Base-by-base conservation (phyloP, 1,139 yeast genomes). In the Debaryomycetaceae sp. region DNA sequence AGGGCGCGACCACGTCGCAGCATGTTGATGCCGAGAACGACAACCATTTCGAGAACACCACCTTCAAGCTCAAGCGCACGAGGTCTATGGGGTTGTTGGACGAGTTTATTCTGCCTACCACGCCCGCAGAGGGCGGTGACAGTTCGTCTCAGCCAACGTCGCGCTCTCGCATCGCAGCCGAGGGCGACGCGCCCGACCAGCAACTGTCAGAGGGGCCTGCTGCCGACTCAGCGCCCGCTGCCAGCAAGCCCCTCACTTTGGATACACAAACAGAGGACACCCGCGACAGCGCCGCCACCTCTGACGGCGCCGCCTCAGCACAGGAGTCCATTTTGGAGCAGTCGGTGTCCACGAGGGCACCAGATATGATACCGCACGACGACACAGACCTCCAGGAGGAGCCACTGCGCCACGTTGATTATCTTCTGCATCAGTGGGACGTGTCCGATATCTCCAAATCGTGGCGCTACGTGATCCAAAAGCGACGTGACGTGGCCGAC, bases 401-500 rank as follows among this genome's bases (percentile, higher is more conserved):
- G 48, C 96, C 97, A 4, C 75, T 83, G 29, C 73, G 81, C 32
- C 96, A 89, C 50, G 98, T 91, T 11, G 98, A 91, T 60, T 91
- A 91, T 55, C 68, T 91, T 27, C 84, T 96, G 4, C 96, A 91
- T 52, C 75, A 91, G 51, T 91, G 98, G 98, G 86, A 86, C 47
- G 97, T 89, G 43, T 65, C 79, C 4, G 98, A 91, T 53, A 85
- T 91, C 24, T 83, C 95, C 10, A 84, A 84, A 44, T 85, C 95
- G 23, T 91, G 98, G 98, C 71, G 96, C 42, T 91, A 91, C 53
- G 83, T 91, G 39, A 89, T 86, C 28, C 63, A 78, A 41, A 80
- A 84, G 46, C 74, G 95, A 32, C 83, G 83, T 41, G 83, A 78
- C 46, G 78, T 79, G 16, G 85, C 86, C 13, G 76, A 77, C 47